Evolutionary conservation across 169 alveolate genomes (phyloP).

Genomic region (Blepharisma undulans): DNA sequence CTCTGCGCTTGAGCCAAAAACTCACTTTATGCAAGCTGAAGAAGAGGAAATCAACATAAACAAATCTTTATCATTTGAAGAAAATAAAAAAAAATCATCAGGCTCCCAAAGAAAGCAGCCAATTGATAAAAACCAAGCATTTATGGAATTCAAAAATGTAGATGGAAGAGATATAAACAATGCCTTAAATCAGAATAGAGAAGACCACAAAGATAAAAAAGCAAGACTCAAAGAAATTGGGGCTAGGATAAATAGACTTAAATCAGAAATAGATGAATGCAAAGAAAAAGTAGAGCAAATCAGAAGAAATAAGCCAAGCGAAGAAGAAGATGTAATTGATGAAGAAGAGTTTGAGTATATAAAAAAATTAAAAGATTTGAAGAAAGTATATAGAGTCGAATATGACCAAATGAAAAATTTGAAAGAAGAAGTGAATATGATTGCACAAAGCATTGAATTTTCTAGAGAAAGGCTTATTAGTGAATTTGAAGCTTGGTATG

Average conservation of each 20-base stretch:
- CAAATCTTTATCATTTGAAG: conserved; percentile 48
- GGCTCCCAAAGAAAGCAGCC: conserved; percentile 52
- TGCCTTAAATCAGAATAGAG: conserved; percentile 56
- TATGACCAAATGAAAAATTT: conserved; percentile 58
- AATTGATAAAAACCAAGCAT: conserved; percentile 79
- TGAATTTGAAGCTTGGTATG: conserved; percentile 70
- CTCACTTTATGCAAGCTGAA: conserved; percentile 52
- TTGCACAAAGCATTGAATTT: conserved; percentile 54
- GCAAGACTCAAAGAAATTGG: conserved; percentile 46
- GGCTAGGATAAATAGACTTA: conserved; percentile 52
- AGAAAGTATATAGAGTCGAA: conserved; percentile 60
- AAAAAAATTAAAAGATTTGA: conserved; percentile 63
- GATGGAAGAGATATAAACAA: conserved; percentile 75
- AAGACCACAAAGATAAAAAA: conserved; percentile 72
- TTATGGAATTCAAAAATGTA: conserved; percentile 66
- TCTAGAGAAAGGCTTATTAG: conserved; percentile 54
- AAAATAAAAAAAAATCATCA: conserved; percentile 34
- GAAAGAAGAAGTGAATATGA: conserved; percentile 56
- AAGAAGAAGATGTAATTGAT: conserved; percentile 72
- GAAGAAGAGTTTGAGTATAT: conserved; percentile 74
- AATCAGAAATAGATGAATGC: conserved; percentile 55
- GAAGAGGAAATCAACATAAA: conserved; percentile 52
- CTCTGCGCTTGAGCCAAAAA: conserved; percentile 50
- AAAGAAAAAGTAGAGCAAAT: conserved; percentile 53
- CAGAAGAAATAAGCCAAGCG: conserved; percentile 45